Evolutionary conservation across 73 alveolate species (phyloP), one percentile per base, ranked within the genome.

Genomic region (Paramecium primaurelia): DNA sequence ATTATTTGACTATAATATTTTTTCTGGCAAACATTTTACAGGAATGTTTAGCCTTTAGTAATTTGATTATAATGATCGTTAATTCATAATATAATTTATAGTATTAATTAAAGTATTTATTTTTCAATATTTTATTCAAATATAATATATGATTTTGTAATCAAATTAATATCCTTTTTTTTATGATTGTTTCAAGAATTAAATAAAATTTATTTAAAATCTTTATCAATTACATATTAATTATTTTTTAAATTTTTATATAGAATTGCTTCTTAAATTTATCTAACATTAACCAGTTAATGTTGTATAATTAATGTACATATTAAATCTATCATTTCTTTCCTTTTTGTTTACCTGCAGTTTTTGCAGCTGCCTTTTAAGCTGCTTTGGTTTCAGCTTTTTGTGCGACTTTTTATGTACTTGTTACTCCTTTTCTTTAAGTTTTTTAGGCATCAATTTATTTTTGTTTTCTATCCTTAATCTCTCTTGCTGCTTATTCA

Each of bases 401-500:
- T 73, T 73, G 26, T 9, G 87, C 87, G n/a, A 40, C 87, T 14
- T 64, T 64, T 64, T 64, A 12, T 20, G 45, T 64, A 34, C 49
- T 26, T 64, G 84, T 64, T 28, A 64, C 84, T 32, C 84, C 49
- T 34, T 64, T 28, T 18, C 86, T 12, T 40, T 37, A 58, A 8
- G 26, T 2, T 51, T 77, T 87, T 20, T 87, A 54, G 30, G 89
- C 77, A 40, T 77, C 93, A 6, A 87, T 87, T 83, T 90, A 69
- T 85, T 92, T 87, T 93, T 94, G 86, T 86, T 93, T 94, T 91
- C 96, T 92, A n/a, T 96, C 95, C 92, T 96, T 96, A 93, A 89
- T 95, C 34, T 96, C 98, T 47, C 96, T 93, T 96, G 95, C 92
- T 36, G 97, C 98, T 87, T 93, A 92, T 80, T 97, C 97, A 93